Evolutionary conservation across 2,329 filamentous ascomycete genomes (phyloP).

Genomic region (Aureobasidium vineae): DNA sequence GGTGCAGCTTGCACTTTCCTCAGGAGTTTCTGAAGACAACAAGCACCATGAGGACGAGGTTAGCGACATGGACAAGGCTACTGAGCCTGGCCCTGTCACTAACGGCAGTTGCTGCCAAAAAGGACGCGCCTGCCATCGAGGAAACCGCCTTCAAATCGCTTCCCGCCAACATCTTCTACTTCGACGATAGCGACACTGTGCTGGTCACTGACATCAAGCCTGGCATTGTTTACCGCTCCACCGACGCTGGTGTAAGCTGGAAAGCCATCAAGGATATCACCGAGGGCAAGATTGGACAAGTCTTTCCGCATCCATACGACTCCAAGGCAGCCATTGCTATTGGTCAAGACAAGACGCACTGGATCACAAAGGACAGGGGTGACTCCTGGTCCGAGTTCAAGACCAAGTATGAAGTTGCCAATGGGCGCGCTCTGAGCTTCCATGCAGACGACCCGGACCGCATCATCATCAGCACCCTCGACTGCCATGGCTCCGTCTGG

Average conservation of each 20-base stretch:
- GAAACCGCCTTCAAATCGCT: constrained; percentile 63
- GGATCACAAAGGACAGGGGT: constrained; percentile 78
- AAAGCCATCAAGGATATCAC: constrained; percentile 61
- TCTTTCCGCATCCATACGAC: constrained; percentile 78
- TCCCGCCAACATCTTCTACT: constrained; percentile 76
- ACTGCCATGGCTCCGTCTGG: constrained; percentile 35
- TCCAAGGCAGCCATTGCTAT: constrained; percentile 75
- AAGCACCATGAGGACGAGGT: constrained; percentile 23
- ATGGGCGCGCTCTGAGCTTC: constrained; percentile 66
- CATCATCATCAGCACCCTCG: constrained; percentile 69
- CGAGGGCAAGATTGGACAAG: constrained; percentile 59
- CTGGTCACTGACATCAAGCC: constrained; percentile 67
- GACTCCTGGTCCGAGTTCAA: constrained; percentile 76
- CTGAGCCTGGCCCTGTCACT: constrained; percentile 23
- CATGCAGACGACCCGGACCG: constrained; percentile 80
- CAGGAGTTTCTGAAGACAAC: neutral
- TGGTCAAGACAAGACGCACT: constrained; percentile 67
- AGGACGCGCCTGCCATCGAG: constrained; percentile 59
- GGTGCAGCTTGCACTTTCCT: neutral
- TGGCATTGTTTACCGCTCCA: constrained; percentile 70
- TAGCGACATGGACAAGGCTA: constrained; percentile 15
- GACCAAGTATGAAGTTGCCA: constrained; percentile 58
- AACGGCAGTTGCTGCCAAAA: constrained; percentile 31
- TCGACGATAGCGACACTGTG: constrained; percentile 81
- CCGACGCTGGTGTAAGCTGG: constrained; percentile 80